Percentiles rank a stretch among this genome's conserved stretches.
Conservation (phyloP, 139 green algal genomes). For the Coccomyxa sp. region DNA sequence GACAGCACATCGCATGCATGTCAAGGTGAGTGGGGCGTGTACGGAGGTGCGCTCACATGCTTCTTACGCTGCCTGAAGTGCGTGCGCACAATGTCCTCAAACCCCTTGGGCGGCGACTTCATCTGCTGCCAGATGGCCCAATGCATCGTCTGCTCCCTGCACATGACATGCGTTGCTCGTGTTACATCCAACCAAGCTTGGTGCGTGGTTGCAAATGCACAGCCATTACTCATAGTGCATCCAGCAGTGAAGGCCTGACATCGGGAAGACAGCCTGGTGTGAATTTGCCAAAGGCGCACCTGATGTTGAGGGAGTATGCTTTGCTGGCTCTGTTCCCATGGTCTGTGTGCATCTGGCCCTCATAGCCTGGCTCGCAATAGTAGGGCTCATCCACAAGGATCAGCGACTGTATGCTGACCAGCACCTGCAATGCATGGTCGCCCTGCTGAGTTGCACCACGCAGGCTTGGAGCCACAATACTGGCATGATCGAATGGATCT, state of each 20-base stretch:
- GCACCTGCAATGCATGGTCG: conserved; percentile 1
- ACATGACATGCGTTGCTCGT: not conserved
- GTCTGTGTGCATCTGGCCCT: conserved; percentile 14
- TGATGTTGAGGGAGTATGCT: conserved; percentile 21
- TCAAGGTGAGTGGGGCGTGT: too few relatives aligned
- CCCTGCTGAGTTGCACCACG: not conserved
- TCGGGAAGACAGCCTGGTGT: too few relatives aligned
- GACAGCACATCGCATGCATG: too few relatives aligned
- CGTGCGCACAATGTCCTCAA: conserved; percentile 15
- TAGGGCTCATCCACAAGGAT: conserved; percentile 44
- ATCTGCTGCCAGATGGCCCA: conserved; percentile 28
- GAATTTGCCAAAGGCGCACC: not conserved
- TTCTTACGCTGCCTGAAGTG: conserved; percentile 26
- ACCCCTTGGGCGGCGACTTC: conserved; percentile 11
- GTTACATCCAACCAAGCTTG: too few relatives aligned
- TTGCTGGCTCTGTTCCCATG: not conserved
- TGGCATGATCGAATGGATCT: not conserved
- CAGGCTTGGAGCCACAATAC: not conserved
- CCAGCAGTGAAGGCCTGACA: not conserved
- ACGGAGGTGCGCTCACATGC: too few relatives aligned
- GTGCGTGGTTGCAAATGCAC: not conserved
- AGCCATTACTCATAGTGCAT: not conserved
- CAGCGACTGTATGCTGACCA: conserved; percentile 38
- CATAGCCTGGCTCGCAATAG: conserved; percentile 26
- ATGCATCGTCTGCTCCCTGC: conserved; percentile 35